Conservation (phyloP, 2,329 filamentous ascomycete genomes). For the Venturia aucupariae region DNA sequence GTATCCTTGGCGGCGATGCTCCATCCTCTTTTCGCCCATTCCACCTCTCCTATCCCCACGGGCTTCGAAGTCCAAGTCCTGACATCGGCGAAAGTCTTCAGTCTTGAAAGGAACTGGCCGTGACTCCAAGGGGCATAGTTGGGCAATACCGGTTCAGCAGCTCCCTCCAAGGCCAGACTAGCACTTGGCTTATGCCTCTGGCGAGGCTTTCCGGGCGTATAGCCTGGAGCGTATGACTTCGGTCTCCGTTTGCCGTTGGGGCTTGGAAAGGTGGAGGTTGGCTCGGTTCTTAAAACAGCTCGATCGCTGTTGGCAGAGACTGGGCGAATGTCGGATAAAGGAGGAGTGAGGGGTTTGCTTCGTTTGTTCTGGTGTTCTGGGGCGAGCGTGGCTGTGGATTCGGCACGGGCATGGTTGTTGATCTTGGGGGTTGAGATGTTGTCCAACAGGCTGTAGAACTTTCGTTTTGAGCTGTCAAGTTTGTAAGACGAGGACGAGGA, state of each 20-base stretch:
- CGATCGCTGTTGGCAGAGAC: background rate
- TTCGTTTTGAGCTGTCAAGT: conserved; percentile 47
- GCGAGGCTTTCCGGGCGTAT: background rate
- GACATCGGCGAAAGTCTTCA: conserved; percentile 84
- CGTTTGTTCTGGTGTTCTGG: conserved; percentile 27
- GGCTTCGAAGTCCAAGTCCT: conserved; percentile 94
- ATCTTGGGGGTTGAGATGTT: conserved; percentile 39
- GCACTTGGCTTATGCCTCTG: background rate
- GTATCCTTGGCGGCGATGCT: conserved; percentile 50
- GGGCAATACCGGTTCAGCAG: conserved; percentile 29
- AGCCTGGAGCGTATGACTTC: background rate
- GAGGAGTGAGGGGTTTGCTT: conserved; percentile 21
- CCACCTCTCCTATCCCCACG: conserved; percentile 72
- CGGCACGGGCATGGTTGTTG: conserved; percentile 29
- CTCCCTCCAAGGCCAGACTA: background rate
- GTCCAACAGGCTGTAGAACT: conserved; percentile 69
- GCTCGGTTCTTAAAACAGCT: background rate
- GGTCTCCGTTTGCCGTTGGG: background rate
- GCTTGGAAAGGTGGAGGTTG: background rate
- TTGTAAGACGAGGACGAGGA: background rate
- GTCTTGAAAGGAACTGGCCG: conserved; percentile 65
- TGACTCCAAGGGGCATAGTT: conserved; percentile 85
- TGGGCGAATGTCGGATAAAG: background rate
- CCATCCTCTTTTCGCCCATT: conserved; percentile 94
- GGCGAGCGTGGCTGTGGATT: conserved; percentile 23